Conservation (phyloP, 352 stramenopile species). For the Achlya hypogyna region DNA sequence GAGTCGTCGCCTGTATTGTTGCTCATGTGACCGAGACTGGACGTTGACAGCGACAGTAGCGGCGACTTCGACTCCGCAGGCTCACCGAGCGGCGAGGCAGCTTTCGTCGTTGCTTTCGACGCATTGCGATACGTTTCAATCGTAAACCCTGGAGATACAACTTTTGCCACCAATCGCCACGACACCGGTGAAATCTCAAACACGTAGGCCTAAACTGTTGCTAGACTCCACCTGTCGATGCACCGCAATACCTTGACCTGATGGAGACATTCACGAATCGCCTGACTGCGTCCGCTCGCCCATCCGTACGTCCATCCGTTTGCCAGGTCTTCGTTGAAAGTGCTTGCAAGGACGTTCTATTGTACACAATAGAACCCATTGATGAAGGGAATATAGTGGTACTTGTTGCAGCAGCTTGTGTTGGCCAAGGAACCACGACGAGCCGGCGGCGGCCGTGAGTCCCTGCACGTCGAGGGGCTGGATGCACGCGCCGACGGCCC, state of each 20-base stretch:
- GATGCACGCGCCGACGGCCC: not conserved
- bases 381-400: not conserved
- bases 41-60: not conserved
- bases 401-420: not conserved
- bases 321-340: slow-evolving; percentile 31
- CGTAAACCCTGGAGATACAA: not conserved
- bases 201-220: not conserved
- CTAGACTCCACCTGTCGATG: not conserved
- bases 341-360: not conserved
- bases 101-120: not conserved
- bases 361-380: not conserved
- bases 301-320: slow-evolving; percentile 48
- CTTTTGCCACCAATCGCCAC: not conserved
- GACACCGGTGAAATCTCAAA: not conserved
- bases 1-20: not conserved
- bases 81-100: not conserved
- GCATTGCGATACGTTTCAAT: slow-evolving; percentile 3
- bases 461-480: not conserved
- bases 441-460: not conserved
- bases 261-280: slow-evolving; percentile 33
- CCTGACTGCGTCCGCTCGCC: slow-evolving; percentile 42
- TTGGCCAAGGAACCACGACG: not conserved
- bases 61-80: not conserved
- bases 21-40: not conserved
- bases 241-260: slow-evolving; percentile 24